phyloP scores from a whole-genome alignment of 805 yeast genomes.

The Myxozyma kluyveri region DNA sequence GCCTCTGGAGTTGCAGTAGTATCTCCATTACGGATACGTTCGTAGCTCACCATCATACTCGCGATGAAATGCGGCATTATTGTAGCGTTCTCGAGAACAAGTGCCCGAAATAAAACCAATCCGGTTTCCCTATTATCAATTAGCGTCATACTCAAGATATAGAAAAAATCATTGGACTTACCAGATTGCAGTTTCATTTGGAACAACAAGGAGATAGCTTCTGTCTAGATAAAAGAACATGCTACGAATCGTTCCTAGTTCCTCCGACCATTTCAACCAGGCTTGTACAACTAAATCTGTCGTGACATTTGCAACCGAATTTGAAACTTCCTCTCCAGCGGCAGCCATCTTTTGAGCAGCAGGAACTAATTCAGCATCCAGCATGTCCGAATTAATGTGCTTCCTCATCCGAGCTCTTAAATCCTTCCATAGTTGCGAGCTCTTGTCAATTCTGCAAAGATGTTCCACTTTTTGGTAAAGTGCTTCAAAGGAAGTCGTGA shows the following conservation, averaged over 20 bases:
- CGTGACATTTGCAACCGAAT: not conserved
- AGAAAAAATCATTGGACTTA: not conserved
- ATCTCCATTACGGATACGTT: constrained; percentile 8
- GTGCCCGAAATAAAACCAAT: constrained; percentile 15
- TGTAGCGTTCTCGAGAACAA: constrained; percentile 4
- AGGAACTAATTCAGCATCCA: not conserved
- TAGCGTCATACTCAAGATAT: not conserved
- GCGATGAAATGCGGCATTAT: constrained; percentile 7
- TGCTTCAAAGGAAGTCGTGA: constrained; percentile 32
- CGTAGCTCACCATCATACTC: constrained; percentile 14
- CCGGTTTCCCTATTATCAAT: constrained; percentile 18
- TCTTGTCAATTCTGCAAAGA: constrained; percentile 34
- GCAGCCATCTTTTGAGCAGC: constrained; percentile 3
- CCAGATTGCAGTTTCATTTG: constrained; percentile 29
- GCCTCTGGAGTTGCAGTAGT: not conserved
- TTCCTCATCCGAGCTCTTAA: constrained; percentile 20
- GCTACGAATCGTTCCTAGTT: constrained; percentile 31
- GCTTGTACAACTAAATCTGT: constrained; percentile 23
- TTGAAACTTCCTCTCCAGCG: not conserved
- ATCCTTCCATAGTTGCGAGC: constrained; percentile 30
- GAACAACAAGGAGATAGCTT: constrained; percentile 30
- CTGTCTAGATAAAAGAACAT: constrained; percentile 37
- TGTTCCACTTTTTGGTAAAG: constrained; percentile 37
- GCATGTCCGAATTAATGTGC: constrained; percentile 14
- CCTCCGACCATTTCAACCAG: constrained; percentile 28